Conservation (phyloP, 352 stramenopile species). For the Pythium pyrilobum region DNA sequence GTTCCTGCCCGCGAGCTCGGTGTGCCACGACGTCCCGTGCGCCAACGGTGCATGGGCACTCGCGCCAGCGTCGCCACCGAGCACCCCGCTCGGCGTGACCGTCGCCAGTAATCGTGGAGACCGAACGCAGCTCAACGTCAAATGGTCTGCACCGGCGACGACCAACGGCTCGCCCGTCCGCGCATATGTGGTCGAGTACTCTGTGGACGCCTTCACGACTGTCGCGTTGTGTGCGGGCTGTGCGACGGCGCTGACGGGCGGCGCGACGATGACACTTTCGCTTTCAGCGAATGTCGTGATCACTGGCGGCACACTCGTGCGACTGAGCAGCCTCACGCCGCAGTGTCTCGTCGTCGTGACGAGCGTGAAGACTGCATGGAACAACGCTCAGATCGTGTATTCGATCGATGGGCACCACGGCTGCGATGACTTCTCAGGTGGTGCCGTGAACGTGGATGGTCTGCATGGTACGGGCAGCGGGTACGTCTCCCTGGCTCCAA, state of each 20-base stretch:
- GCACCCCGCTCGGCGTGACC: conserved; percentile 59
- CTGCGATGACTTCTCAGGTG: conserved; percentile 51
- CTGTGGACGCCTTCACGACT: conserved; percentile 39
- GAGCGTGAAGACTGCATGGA: conserved; percentile 35
- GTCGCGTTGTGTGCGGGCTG: conserved; percentile 45
- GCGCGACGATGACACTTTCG: conserved; percentile 37
- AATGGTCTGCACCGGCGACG: conserved; percentile 66
- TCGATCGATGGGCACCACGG: conserved; percentile 41
- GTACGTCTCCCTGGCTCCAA: conserved; percentile 28
- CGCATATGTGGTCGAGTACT: conserved; percentile 87
- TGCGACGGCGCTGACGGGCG: conserved; percentile 27
- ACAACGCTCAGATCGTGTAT: conserved; percentile 32
- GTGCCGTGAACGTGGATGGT: conserved; percentile 28
- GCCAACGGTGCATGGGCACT: conserved; percentile 27
- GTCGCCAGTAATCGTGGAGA: conserved; percentile 81
- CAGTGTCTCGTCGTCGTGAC: conserved; percentile 47
- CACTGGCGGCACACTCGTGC: conserved; percentile 30
- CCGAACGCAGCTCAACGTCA: conserved; percentile 75
- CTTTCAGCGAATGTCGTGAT: conserved; percentile 31
- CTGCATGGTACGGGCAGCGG: conserved; percentile 45
- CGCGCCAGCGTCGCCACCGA: conserved; percentile 62
- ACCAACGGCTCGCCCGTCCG: conserved; percentile 62
- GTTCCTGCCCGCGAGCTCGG: conserved; percentile 29
- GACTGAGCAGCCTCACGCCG: conserved; percentile 36
- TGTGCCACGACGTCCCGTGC: conserved; percentile 53